Base-by-base conservation (phyloP, 176 grass and related monocot species). In the Carex cristatella region DNA sequence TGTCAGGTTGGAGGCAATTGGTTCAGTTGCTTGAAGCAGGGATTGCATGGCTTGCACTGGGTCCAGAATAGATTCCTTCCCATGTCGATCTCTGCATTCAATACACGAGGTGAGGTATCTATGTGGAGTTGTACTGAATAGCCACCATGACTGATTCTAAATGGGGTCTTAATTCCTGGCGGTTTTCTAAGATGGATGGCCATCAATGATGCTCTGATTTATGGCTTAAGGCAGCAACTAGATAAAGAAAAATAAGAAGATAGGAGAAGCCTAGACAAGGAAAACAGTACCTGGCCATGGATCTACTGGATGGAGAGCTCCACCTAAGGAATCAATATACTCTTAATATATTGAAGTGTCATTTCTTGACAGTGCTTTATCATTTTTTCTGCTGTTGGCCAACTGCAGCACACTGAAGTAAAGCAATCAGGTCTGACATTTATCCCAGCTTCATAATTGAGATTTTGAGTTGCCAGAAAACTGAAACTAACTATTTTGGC, bases 71-170 rank as follows among this genome's bases (percentile, higher is more conserved):
- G 84, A 64, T 86, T 76, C 16, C 84, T 86, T 37, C 71, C 71
- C 3, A 71, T 86, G 65, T 86, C 84, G 16, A 44, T 76, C 38
- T 72, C 65, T 2, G 56, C 71, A 30, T 44, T 61, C 59, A 79
- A 44, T 15, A 30, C 61, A 4, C 73, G 38, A 3, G 82, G 86
- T 2, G 89, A 82, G 1, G 81, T 85, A 0, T 86, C 86, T 12
- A 91, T 82, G 56, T 57, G 49, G 30, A 91, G 89, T 62, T 74
- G 68, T 57, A 85, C 81, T 0, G 75, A 44, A 76, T 91, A 91
- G 62, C 85, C 86, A 30, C 31, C 27, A 0, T 79, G 28, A 70
- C 40, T 30, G 0, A 60, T 56, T 73, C 63, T 44, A 46, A 79
- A 53, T 53, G 83, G 62, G 15, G 82, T 63, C 69, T 70, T 7